A percentile compares a stretch with the other conserved stretches of the same genome.
These are phyloP conservation scores for Dactylonectria macrodidyma DNA, from an alignment of 2,329 filamentous ascomycete genomes.

Conservation along the genomic window DNA sequence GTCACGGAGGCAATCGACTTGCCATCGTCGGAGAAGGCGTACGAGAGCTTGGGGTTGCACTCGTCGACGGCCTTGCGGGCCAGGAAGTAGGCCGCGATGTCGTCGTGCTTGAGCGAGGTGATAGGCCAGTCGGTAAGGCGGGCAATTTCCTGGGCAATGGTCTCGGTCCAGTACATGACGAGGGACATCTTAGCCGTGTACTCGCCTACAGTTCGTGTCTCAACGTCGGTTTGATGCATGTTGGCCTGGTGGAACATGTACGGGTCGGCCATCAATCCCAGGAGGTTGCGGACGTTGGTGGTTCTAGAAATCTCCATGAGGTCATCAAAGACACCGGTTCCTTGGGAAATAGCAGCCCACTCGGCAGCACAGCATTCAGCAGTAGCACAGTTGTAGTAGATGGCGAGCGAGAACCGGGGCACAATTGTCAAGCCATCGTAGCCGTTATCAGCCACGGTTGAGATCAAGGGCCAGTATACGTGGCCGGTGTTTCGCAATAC, in stretches of 20 bases:
- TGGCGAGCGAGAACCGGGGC: constrained; percentile 34
- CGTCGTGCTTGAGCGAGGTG: constrained; percentile 33
- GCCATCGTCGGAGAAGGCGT: constrained; percentile 30
- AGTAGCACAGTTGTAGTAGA: constrained; percentile 39
- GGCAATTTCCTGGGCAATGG: constrained; percentile 34
- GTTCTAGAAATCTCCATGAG: constrained; percentile 28
- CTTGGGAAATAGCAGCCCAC: constrained; percentile 35
- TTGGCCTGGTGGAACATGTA: constrained; percentile 44
- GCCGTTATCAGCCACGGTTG: constrained; percentile 31
- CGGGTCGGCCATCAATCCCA: constrained; percentile 31
- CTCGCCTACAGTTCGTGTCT: constrained; percentile 28
- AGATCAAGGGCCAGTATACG: constrained; percentile 35
- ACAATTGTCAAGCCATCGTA: constrained; percentile 32
- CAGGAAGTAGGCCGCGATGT: constrained; percentile 37
- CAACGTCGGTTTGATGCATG: constrained; percentile 32
- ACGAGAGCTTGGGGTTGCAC: constrained; percentile 33
- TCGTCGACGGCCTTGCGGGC: constrained; percentile 30
- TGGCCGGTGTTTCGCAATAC: constrained; percentile 21
- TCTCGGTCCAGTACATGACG: constrained; percentile 38
- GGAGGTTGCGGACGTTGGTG: constrained; percentile 32
- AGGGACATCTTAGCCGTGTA: constrained; percentile 35
- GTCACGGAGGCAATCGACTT: constrained; percentile 20
- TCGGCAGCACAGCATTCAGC: constrained; percentile 34
- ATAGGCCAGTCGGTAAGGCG: constrained; percentile 38
- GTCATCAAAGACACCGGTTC: constrained; percentile 25